phyloP scores from a whole-genome alignment of 805 yeast genomes.

The Yamadazyma scolyti region DNA sequence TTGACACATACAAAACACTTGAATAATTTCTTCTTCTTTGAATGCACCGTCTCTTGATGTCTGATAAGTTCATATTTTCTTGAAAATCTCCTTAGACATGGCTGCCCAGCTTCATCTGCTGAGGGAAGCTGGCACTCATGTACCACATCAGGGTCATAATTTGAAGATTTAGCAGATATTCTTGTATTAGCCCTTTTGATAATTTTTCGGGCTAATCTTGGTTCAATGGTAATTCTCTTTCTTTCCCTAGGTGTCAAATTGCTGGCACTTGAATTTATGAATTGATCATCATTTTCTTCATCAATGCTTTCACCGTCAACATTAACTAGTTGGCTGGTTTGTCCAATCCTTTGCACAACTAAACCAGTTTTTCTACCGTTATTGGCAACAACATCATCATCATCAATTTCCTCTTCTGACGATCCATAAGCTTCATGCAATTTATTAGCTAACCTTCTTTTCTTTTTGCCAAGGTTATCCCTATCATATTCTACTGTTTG shows the following conservation, averaged over 20 bases:
- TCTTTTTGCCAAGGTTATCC: slow-evolving; percentile 9
- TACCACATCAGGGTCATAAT: slow-evolving; percentile 44
- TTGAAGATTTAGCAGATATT: slow-evolving; percentile 28
- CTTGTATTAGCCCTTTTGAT: slow-evolving; percentile 10
- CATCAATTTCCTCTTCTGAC: slow-evolving; percentile 2
- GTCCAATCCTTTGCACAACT: slow-evolving; percentile 5
- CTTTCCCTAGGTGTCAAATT: slow-evolving; percentile 8
- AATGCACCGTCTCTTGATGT: slow-evolving; percentile 96
- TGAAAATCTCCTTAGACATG: slow-evolving; percentile 41
- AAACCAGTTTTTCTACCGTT: slow-evolving; percentile 3
- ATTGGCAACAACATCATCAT: slow-evolving; percentile 1
- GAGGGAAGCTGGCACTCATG: slow-evolving; percentile 46
- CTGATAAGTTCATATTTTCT: slow-evolving; percentile 87
- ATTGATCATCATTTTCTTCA: slow-evolving; percentile 3
- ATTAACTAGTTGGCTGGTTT: slow-evolving; percentile 5
- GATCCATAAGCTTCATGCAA: not conserved
- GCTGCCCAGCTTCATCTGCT: slow-evolving; percentile 37
- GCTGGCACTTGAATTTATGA: slow-evolving; percentile 6
- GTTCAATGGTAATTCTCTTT: slow-evolving; percentile 9
- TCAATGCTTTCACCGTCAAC: not conserved
- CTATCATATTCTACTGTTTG: slow-evolving; percentile 7
- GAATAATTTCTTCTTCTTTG: slow-evolving; percentile 78
- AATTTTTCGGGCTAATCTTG: slow-evolving; percentile 9
- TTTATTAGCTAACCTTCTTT: not conserved
- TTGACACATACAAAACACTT: slow-evolving; percentile 85